Base-by-base conservation (phyloP, 2,329 filamentous ascomycete genomes). In the Clarireedia paspali region DNA sequence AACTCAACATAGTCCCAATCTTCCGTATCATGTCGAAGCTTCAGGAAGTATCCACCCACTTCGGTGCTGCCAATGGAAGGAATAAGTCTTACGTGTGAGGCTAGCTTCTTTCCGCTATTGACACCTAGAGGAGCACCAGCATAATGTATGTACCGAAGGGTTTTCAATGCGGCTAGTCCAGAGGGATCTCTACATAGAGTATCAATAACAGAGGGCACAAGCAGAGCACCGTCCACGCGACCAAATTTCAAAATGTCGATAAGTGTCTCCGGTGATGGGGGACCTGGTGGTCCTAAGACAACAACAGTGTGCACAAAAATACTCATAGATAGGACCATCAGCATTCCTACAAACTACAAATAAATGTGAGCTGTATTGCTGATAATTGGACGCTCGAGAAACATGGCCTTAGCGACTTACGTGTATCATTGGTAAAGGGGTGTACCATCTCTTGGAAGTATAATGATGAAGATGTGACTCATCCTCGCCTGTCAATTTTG, bases 381-480 rank as follows among this genome's bases (percentile, higher is more conserved):
- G 6, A 39, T 10, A 5, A 26, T 30, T 20, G 23, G 30, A 30
- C 6, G 23, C 34, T 53, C 12, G 10, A 15, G 34, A 17, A 39
- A 27, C 0, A 47, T 39, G 12, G 14, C n/a, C 34, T 47, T 6
- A 15, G 6, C 7, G 14, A 49, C 39, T 5, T 45, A 55, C 53
- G 27, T 55, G 47, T 24, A 55, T 14, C 27, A 55, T 44, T 26
- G 53, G 53, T 12, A 50, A 24, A 55, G 53, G 26, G 14, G 24
- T 55, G 15, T 46, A 55, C 39, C 47, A 50, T 46, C 53, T 55
- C 27, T 50, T 48, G 17, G 3, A 50, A 23, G 39, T 6, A 38
- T 38, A 50, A 34, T 50, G 20, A 36, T 55, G 47, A 17, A 57
- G 15, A 17, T 47, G 17, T 23, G 45, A 34, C 45, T 52, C 48